Evolutionary conservation across 106 monocot genomes (phyloP).

Genomic region (Vanilla planifolia): DNA sequence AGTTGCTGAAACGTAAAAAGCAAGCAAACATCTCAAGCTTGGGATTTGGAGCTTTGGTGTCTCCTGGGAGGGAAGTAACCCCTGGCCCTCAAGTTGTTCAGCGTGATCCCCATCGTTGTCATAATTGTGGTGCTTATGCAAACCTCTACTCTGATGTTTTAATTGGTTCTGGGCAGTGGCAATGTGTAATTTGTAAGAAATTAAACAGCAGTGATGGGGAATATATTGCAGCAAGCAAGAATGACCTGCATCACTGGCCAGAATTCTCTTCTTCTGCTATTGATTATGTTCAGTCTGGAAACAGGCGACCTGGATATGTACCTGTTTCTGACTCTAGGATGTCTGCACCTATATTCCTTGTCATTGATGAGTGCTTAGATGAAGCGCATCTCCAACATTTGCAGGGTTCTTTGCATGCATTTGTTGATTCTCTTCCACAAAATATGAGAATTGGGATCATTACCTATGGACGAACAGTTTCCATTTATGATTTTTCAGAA

Average conservation of each 20-base stretch:
- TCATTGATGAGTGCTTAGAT: constrained; percentile 96
- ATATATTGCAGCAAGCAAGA: constrained; percentile 57
- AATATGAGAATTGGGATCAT: constrained; percentile 81
- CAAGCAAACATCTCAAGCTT: constrained; percentile 67
- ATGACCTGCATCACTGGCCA: constrained; percentile 57
- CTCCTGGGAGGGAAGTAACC: constrained; percentile 73
- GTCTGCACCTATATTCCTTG: constrained; percentile 72
- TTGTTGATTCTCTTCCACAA: constrained; percentile 80
- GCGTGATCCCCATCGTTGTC: constrained; percentile 80
- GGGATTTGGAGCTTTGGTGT: constrained; percentile 91
- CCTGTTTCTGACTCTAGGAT: constrained; percentile 71
- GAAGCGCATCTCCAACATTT: constrained; percentile 90
- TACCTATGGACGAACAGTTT: constrained; percentile 90
- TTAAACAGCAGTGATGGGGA: constrained; percentile 71
- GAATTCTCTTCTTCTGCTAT: constrained; percentile 61
- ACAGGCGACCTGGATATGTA: constrained; percentile 65
- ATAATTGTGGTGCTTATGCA: constrained; percentile 85
- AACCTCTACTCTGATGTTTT: constrained; percentile 74
- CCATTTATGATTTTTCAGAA: constrained; percentile 98
- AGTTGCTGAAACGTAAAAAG: constrained; percentile 84
- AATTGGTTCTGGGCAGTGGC: constrained; percentile 90
- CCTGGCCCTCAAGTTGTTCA: constrained; percentile 72
- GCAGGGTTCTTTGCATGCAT: constrained; percentile 96
- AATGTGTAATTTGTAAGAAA: constrained; percentile 87
- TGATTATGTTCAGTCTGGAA: constrained; percentile 80